These are phyloP conservation scores for Aspergillus sergii DNA, from an alignment of 2,329 filamentous ascomycete genomes.

Conservation along the genomic window DNA sequence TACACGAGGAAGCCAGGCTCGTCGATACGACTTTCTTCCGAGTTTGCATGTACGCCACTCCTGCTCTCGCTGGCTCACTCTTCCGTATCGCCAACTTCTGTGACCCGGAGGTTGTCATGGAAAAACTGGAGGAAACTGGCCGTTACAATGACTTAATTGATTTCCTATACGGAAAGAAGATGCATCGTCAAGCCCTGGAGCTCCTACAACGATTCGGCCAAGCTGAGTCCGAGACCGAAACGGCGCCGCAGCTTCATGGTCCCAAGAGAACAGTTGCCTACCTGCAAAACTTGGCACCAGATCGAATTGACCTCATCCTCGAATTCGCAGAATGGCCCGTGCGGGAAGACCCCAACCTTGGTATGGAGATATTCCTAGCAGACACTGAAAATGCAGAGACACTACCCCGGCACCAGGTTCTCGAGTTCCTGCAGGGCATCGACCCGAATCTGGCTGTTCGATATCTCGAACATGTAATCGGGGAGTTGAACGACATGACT, in stretches of 20 bases:
- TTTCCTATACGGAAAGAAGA: conserved; percentile 92
- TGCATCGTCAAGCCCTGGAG: conserved; percentile 84
- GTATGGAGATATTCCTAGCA: conserved; percentile 90
- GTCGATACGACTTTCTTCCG: conserved; percentile 95
- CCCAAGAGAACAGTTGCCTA: conserved; percentile 85
- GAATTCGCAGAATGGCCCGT: conserved; percentile 92
- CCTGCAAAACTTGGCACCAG: conserved; percentile 82
- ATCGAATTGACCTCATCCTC: conserved; percentile 85
- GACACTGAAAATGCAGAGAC: conserved; percentile 95
- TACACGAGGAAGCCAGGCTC: conserved; percentile 75
- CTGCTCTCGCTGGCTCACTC: conserved; percentile 80
- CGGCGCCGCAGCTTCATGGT: conserved; percentile 66
- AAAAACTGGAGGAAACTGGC: conserved; percentile 83
- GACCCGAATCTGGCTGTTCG: conserved; percentile 71
- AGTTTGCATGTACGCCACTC: conserved; percentile 89
- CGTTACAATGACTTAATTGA: conserved; percentile 95
- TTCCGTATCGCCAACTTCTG: conserved; percentile 98
- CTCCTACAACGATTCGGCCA: conserved; percentile 80
- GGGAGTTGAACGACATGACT: conserved; percentile 79
- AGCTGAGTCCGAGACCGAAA: conserved; percentile 45
- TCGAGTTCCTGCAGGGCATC: conserved; percentile 71
- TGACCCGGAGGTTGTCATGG: conserved; percentile 91
- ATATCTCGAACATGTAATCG: conserved; percentile 90
- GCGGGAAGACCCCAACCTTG: conserved; percentile 68
- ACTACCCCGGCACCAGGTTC: conserved; percentile 74